Conservation (phyloP, 2,329 filamentous ascomycete species). For the Fusarium sp. region DNA sequence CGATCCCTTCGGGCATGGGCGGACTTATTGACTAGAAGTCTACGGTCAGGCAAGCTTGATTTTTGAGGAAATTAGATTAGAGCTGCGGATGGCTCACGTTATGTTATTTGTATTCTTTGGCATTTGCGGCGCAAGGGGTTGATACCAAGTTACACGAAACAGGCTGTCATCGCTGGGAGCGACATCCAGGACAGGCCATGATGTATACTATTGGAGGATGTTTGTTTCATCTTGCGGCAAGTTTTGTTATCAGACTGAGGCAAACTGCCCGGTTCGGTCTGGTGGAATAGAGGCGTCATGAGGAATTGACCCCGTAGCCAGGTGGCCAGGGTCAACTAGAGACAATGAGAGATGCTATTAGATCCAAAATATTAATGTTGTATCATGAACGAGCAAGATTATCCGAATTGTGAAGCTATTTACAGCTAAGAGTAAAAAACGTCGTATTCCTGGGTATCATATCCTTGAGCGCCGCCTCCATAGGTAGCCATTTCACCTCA, state of each 20-base stretch:
- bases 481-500: not conserved
- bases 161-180: conserved; percentile 18
- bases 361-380: conserved; percentile 21
- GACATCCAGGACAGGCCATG: conserved; percentile 13
- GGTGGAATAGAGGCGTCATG: conserved; percentile 34
- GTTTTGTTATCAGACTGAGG: conserved; percentile 16
- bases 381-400: conserved; percentile 8
- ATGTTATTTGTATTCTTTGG: conserved; percentile 27
- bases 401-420: not conserved
- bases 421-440: conserved; percentile 17
- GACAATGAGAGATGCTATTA: conserved; percentile 6
- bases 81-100: conserved; percentile 11
- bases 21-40: conserved; percentile 50
- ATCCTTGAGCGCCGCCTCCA: conserved; percentile 32
- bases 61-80: conserved; percentile 6
- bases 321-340: conserved; percentile 26
- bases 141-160: conserved; percentile 17
- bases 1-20: conserved; percentile 55
- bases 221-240: conserved; percentile 18
- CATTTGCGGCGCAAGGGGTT: conserved; percentile 33
- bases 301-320: conserved; percentile 4
- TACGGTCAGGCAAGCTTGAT: not conserved
- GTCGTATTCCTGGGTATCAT: conserved; percentile 47
- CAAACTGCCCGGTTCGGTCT: conserved; percentile 23
- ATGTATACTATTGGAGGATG: conserved; percentile 19